phyloP scores from a whole-genome alignment of 495 filamentous ascomycete genomes.

The Staphylotrichum tortipilum region DNA sequence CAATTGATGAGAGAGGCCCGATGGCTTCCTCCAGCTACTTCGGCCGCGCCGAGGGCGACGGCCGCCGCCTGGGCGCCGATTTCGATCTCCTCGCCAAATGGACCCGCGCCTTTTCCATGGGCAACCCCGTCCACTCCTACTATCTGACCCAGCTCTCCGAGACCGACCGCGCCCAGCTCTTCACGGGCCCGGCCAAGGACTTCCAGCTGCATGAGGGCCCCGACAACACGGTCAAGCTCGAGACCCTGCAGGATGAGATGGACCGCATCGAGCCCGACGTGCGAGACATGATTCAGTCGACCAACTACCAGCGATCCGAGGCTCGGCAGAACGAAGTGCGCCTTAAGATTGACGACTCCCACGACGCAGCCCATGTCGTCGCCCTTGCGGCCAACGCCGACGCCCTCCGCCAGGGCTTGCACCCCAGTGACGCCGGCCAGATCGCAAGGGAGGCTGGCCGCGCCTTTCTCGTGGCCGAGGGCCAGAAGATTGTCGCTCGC shows the following conservation, averaged over 20 bases:
- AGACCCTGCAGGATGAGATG: conserved; percentile 2
- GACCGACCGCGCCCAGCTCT: conserved; percentile 15
- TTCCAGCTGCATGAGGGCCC: conserved; percentile 9
- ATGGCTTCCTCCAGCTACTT: conserved; percentile 14
- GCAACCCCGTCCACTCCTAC: conserved; percentile 2
- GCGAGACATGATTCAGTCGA: conserved; percentile 6
- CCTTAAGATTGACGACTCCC: not conserved
- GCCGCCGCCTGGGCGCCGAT: conserved; percentile 18
- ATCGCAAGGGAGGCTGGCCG: not conserved
- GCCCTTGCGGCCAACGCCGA: not conserved
- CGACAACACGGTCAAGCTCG: conserved; percentile 11
- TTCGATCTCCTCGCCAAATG: conserved; percentile 19
- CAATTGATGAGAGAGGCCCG: conserved; percentile 7
- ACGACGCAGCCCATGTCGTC: not conserved
- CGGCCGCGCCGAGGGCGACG: conserved; percentile 14
- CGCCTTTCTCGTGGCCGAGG: not conserved
- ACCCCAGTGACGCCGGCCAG: conserved; percentile 1
- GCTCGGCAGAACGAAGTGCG: not conserved
- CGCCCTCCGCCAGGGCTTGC: not conserved
- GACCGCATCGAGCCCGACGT: conserved; percentile 13
- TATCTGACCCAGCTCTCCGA: conserved; percentile 16
- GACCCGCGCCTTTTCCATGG: not conserved
- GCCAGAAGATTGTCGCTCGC: not conserved
- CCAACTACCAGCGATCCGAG: conserved; percentile 7
- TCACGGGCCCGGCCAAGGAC: conserved; percentile 6